These are phyloP conservation scores for Wickerhamiella pararugosa DNA, from an alignment of 1,139 yeast species.

Conservation along the genomic window DNA sequence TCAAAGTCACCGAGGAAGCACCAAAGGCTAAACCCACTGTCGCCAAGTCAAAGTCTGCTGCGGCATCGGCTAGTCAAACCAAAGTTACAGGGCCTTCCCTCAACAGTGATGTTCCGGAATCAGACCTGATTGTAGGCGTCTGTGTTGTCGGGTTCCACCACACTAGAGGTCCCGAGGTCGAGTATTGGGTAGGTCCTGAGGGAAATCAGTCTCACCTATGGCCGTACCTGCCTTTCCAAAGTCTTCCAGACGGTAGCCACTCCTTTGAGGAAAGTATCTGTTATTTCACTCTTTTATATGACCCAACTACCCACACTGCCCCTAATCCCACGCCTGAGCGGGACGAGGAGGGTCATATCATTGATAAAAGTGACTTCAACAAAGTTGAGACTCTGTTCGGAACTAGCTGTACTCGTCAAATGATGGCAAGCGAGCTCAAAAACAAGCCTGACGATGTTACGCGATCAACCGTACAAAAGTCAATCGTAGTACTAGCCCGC, in stretches of 20 bases:
- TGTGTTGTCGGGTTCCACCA: conserved; percentile 92
- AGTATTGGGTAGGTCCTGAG: conserved; percentile 72
- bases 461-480: conserved; percentile 80
- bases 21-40: background rate
- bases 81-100: background rate
- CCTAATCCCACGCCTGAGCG: conserved; percentile 30
- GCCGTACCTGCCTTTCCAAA: conserved; percentile 89
- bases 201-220: conserved; percentile 40
- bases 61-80: background rate
- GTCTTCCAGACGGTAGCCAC: conserved; percentile 93
- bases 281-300: conserved; percentile 73
- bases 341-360: conserved; percentile 22
- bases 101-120: background rate
- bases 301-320: conserved; percentile 36
- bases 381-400: conserved; percentile 70
- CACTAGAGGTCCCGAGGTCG: conserved; percentile 86
- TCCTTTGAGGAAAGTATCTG: conserved; percentile 84
- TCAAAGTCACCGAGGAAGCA: background rate
- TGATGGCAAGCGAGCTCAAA: conserved; percentile 46
- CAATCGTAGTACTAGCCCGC: conserved; percentile 73
- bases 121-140: conserved; percentile 53
- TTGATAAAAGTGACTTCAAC: conserved; percentile 26
- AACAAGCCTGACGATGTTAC: conserved; percentile 51
- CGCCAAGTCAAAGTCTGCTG: background rate
- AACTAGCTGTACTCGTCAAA: conserved; percentile 82